Evolutionary conservation across 108 stramenopile genomes (phyloP), one percentile per base, ranked within the genome.

Genomic region (Craspedostauros australis): DNA sequence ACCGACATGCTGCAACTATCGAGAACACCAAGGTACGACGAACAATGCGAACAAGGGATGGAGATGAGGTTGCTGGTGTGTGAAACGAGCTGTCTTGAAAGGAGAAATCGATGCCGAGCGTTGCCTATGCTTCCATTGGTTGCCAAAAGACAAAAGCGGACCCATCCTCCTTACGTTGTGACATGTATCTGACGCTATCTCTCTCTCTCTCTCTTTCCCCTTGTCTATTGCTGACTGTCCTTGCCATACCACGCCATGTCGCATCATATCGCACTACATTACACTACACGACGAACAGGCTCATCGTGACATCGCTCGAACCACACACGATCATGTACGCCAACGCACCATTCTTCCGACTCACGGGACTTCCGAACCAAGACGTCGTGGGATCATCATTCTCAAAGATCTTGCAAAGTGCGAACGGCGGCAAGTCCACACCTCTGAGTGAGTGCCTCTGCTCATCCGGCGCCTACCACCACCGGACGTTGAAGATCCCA

Each of bases 291-390:
- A 36, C 26, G 15, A 24, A 34, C 44, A 68, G 67, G 42, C 34
- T 68, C 21, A 54, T 68, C 9, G 48, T 48, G 32, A 24, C 37
- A 31, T 63, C 69, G 6, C 32, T 30, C 27, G 48, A 39, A 50
- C 71, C 71, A n/a, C 66, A 46, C 38, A 32, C 54, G 8, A 43
- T 72, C 31, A 40, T 66, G 27, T 60, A 72, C 39, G 60, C 65
- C 7, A 72, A 72, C 37, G 64, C 63, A 39, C 60, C 65, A 16
- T 66, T 66, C 19, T 22, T 44, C 12, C 55, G 62, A 20, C 34
- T 70, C 8, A 31, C 50, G 18, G 62, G 55, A 1, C 30, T 57
- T 26, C 24, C 39, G 19, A 22, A 48, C 4, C 37, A 48, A 16
- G 0, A 14, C 7, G 38, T 70, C 15, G 20, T 64, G 16, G 69